Conservation (phyloP, 2,329 filamentous ascomycete species). For the Penicillium hordei region DNA sequence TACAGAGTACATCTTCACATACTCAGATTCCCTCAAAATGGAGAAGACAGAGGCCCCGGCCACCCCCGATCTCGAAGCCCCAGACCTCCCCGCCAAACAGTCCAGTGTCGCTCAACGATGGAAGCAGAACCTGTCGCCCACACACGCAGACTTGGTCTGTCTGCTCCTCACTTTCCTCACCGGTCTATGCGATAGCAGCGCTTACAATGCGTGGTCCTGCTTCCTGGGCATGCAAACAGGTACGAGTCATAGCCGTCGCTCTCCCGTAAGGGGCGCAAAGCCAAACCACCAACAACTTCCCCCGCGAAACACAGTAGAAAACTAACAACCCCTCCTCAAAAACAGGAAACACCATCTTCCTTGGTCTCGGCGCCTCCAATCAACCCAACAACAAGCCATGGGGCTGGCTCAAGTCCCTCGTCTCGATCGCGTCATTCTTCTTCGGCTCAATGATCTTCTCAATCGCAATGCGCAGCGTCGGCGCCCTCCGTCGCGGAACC, state of each 20-base stretch:
- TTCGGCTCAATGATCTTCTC: conserved; percentile 44
- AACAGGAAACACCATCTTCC: conserved; percentile 49
- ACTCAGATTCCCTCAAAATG: conserved; percentile 11
- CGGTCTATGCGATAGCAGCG: conserved; percentile 47
- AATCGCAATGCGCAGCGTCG: conserved; percentile 36
- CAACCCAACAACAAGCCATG: conserved; percentile 41
- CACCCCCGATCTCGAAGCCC: conserved; percentile 23
- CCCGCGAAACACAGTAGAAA: neutral
- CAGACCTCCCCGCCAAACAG: conserved; percentile 8
- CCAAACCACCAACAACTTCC: neutral
- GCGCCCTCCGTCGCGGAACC: conserved; percentile 36
- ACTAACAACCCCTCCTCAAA: neutral
- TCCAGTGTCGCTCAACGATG: conserved; percentile 27
- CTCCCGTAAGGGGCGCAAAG: neutral
- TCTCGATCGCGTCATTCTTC: conserved; percentile 45
- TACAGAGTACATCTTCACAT: neutral
- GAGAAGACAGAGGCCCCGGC: conserved; percentile 19
- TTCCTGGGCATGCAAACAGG: conserved; percentile 52
- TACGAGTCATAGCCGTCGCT: conserved; percentile 23
- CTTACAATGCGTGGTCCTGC: conserved; percentile 50
- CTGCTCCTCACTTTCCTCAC: conserved; percentile 44
- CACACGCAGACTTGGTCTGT: conserved; percentile 40
- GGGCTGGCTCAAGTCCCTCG: conserved; percentile 47
- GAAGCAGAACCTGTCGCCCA: conserved; percentile 31
- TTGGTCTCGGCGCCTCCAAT: conserved; percentile 46